Percentiles rank a stretch among this genome's conserved stretches.
phyloP scores from a whole-genome alignment of 805 yeast species.

The Candida gorgasii region DNA sequence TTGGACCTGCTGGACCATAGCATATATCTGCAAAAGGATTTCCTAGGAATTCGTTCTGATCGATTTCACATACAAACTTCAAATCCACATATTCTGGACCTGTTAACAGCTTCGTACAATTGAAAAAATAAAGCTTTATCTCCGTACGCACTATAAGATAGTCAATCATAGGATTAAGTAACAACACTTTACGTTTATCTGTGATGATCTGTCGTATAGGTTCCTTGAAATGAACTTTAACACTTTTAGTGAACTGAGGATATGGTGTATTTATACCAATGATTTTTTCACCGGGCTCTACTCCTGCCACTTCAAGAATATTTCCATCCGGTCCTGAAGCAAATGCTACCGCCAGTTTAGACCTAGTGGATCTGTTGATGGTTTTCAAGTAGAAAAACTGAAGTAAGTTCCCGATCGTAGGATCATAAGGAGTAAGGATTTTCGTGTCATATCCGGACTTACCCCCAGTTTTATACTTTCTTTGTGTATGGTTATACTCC shows the following conservation, averaged over 20 bases:
- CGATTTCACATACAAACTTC: conserved; percentile 10
- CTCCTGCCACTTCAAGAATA: conserved; percentile 11
- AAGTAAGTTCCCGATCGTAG: conserved; percentile 31
- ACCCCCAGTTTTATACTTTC: too few relatives aligned
- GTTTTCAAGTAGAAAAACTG: conserved; percentile 17
- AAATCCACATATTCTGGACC: conserved; percentile 13
- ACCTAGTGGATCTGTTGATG: neutral
- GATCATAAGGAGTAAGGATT: conserved; percentile 27
- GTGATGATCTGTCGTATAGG: conserved; percentile 44
- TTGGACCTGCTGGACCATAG: conserved; percentile 43
- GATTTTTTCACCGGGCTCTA: conserved; percentile 7
- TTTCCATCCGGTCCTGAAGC: conserved; percentile 32
- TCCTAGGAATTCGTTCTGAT: neutral
- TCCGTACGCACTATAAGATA: conserved; percentile 40
- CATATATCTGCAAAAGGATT: conserved; percentile 46
- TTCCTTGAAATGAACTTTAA: conserved; percentile 28
- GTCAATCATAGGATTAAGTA: conserved; percentile 23
- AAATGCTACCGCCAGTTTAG: conserved; percentile 22
- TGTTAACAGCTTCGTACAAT: conserved; percentile 18
- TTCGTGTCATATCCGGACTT: neutral
- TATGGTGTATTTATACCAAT: neutral
- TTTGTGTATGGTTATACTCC: neutral
- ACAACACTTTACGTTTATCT: conserved; percentile 21
- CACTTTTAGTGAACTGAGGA: conserved; percentile 9
- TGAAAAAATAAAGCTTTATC: conserved; percentile 31